A percentile compares a stretch with the other conserved stretches of the same genome.
phyloP scores from a whole-genome alignment of 2,329 filamentous ascomycete genomes.

The Ascosphaera apis region DNA sequence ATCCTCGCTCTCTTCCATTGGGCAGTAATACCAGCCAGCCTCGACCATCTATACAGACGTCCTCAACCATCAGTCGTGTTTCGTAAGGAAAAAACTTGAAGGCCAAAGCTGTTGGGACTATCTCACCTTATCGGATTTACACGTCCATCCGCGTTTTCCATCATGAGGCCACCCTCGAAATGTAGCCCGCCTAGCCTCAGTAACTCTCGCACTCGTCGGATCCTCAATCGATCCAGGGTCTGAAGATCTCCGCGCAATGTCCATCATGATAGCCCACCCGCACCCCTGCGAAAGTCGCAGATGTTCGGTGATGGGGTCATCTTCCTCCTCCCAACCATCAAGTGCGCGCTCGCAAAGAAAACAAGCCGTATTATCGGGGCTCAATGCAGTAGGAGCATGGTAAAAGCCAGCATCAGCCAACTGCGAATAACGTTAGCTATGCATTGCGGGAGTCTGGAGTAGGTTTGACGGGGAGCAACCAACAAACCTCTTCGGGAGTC shows the following conservation, averaged over 20 bases:
- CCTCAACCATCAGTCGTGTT: neutral
- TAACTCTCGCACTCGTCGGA: constrained; percentile 46
- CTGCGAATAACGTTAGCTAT: constrained; percentile 22
- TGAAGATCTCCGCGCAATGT: constrained; percentile 25
- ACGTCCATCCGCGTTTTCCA: constrained; percentile 65
- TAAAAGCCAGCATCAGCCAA: constrained; percentile 82
- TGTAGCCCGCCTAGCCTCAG: constrained; percentile 56
- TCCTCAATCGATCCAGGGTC: constrained; percentile 37
- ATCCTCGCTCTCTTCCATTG: constrained; percentile 60
- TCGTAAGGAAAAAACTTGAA: constrained; percentile 6
- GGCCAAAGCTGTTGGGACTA: neutral
- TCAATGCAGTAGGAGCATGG: constrained; percentile 51
- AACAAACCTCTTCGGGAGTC: constrained; percentile 37
- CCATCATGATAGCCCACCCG: constrained; percentile 62
- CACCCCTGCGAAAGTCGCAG: constrained; percentile 60
- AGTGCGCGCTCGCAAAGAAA: constrained; percentile 68
- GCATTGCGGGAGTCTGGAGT: neutral
- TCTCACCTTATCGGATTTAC: constrained; percentile 60
- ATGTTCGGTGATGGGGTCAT: constrained; percentile 68
- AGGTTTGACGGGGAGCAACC: constrained; percentile 7
- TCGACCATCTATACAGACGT: constrained; percentile 44
- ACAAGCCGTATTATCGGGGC: constrained; percentile 72
- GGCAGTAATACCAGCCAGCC: constrained; percentile 85
- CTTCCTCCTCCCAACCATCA: constrained; percentile 76
- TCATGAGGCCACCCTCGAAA: constrained; percentile 90